Base-by-base conservation (phyloP, 1,139 yeast species). In the Lodderomyces elongisporus region DNA sequence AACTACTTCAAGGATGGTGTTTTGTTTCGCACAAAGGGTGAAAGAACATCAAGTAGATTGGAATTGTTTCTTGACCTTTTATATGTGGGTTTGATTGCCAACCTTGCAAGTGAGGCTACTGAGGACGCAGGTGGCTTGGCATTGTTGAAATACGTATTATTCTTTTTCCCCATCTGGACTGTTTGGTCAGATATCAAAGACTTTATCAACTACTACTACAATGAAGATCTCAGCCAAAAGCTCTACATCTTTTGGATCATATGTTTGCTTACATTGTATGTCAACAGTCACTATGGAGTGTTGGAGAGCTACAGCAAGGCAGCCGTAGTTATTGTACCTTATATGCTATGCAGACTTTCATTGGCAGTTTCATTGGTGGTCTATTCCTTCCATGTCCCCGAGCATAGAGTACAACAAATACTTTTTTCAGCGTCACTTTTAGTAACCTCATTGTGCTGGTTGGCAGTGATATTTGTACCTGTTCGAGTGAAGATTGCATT, bases 131-230 rank as follows among this genome's bases (percentile, higher is more conserved):
- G 66, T 25, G 78, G 79, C 24, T 51, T 49, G 3, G 58, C 77
- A 0, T 52, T 77, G 17, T 53, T 74, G 30, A 65, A 67, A 43
- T 78, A 76, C 44, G 43, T 75, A 9, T 47, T 79, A 28, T 52
- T 76, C 4, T 78, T 78, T 40, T 40, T 73, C 14, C 84, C 83
- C 0, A 69, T 77, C 10, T 79, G 79, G 75, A 70, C 70, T 17
- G 73, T 79, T 17, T 79, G 85, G 85, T 58, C 71, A 21, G 85
- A 78, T 46, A 60, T 79, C 38, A 75, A 77, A 46, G 84, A 78
- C 41, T 70, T 77, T 44, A 75, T 77, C 63, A 77, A 79, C 51
- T 77, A 77, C 48, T 79, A 77, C 52, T 79, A 72, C 49, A 76
- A 65, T 39, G 81, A 77, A 46, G 85, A 79, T 51, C 54, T 78